These are phyloP conservation scores for Fusarium staphyleae DNA, from an alignment of 2,329 filamentous ascomycete genomes.

Conservation along the genomic window DNA sequence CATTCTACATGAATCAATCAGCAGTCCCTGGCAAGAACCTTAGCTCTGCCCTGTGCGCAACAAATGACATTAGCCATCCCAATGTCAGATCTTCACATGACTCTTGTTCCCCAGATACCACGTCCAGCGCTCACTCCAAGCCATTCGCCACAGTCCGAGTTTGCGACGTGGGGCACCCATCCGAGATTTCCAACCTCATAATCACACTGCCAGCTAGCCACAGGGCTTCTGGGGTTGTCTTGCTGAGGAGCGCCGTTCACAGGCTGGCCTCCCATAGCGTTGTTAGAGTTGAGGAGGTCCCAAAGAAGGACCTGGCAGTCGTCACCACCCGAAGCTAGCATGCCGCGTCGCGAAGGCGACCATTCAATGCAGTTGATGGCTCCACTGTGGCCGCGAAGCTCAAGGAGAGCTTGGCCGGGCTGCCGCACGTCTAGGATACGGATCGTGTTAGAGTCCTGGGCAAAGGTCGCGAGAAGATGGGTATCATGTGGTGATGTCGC, in stretches of 20 bases:
- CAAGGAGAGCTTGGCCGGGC: slow-evolving; percentile 91
- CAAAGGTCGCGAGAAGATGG: slow-evolving; percentile 96
- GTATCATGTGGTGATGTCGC: slow-evolving; percentile 95
- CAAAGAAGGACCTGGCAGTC: slow-evolving; percentile 92
- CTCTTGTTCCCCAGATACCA: slow-evolving; percentile 78
- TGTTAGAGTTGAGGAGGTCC: slow-evolving; percentile 78
- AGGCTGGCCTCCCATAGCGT: slow-evolving; percentile 48
- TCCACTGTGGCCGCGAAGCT: slow-evolving; percentile 87
- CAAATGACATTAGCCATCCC: slow-evolving; percentile 26
- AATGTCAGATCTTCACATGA: slow-evolving; percentile 41
- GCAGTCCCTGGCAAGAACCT: slow-evolving; percentile 11
- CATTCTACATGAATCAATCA: slow-evolving; percentile 38
- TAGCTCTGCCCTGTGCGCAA: slow-evolving; percentile 9
- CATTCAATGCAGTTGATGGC: slow-evolving; percentile 94
- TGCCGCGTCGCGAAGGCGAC: slow-evolving; percentile 86
- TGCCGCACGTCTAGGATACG: slow-evolving; percentile 96
- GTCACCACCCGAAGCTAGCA: slow-evolving; percentile 89
- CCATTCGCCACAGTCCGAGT: slow-evolving; percentile 79
- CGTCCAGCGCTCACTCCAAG: slow-evolving; percentile 81
- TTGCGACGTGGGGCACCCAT: slow-evolving; percentile 78
- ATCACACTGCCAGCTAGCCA: slow-evolving; percentile 83
- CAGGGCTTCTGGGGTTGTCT: slow-evolving; percentile 70
- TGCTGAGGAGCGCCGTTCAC: slow-evolving; percentile 58
- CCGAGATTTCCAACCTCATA: slow-evolving; percentile 87
- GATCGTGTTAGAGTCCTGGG: slow-evolving; percentile 89